phyloP scores from a whole-genome alignment of 2,329 filamentous ascomycete genomes.

The Ramichloridium luteum region DNA sequence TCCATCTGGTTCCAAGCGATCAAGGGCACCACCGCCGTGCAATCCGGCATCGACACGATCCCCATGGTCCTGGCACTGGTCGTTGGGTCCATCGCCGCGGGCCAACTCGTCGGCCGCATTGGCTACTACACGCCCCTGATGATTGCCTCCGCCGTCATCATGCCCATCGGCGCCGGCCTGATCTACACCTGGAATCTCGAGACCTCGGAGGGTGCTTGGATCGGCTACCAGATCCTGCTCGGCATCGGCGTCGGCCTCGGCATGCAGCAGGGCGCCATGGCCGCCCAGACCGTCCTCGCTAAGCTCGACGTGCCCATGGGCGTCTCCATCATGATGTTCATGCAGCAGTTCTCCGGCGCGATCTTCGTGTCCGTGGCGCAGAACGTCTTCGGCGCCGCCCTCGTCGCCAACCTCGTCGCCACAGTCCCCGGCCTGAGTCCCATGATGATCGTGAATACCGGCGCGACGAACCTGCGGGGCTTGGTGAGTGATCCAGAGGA shows the following conservation, averaged over 20 bases:
- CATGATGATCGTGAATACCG: slow-evolving; percentile 13
- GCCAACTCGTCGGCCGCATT: slow-evolving; percentile 24
- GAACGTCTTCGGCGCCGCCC: slow-evolving; percentile 12
- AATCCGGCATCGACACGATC: slow-evolving; percentile 36
- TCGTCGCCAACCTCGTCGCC: slow-evolving; percentile 2
- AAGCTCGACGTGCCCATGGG: slow-evolving; percentile 28
- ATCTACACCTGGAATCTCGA: slow-evolving; percentile 30
- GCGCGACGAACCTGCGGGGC: slow-evolving; percentile 13
- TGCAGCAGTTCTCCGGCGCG: slow-evolving; percentile 31
- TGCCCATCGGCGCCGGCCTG: slow-evolving; percentile 33
- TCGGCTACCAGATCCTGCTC: slow-evolving; percentile 36
- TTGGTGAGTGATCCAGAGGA: slow-evolving; percentile 10
- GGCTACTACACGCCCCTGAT: slow-evolving; percentile 39
- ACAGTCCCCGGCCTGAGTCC: slow-evolving; percentile 9
- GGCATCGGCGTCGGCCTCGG: slow-evolving; percentile 34
- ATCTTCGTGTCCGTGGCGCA: slow-evolving; percentile 33
- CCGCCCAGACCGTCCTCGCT: slow-evolving; percentile 27
- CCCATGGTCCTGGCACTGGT: slow-evolving; percentile 33
- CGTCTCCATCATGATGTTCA: slow-evolving; percentile 30
- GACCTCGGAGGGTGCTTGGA: slow-evolving; percentile 31
- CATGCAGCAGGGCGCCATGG: slow-evolving; percentile 31
- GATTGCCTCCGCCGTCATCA: slow-evolving; percentile 26
- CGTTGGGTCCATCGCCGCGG: slow-evolving; percentile 26
- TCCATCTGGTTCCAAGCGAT: slow-evolving; percentile 38
- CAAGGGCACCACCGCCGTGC: slow-evolving; percentile 31